These are phyloP conservation scores for Lactifluus pinguis DNA, from an alignment of 768 basidiomycete genomes.

Conservation along the genomic window DNA sequence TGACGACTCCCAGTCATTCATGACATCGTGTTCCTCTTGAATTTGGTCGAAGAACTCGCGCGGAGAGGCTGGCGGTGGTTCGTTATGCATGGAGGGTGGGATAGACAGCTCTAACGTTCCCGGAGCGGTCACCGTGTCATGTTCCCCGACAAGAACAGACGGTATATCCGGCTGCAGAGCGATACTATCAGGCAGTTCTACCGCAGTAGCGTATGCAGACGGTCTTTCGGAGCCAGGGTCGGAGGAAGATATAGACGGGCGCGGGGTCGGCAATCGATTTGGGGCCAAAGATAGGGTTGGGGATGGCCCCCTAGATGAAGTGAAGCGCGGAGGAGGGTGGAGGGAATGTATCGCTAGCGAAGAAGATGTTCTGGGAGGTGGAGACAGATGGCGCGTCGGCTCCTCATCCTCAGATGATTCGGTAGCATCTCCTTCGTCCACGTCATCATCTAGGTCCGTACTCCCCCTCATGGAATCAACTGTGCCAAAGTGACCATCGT, in stretches of 20 bases:
- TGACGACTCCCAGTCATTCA: constrained; percentile 64
- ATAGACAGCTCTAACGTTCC: constrained; percentile 36
- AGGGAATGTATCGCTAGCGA: constrained; percentile 16
- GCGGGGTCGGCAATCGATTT: neutral
- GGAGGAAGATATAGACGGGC: constrained; percentile 13
- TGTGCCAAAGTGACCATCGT: constrained; percentile 40
- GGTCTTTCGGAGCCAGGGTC: constrained; percentile 17
- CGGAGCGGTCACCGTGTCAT: constrained; percentile 2
- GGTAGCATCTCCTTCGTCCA: neutral
- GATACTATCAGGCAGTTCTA: neutral
- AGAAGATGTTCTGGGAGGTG: constrained; percentile 19
- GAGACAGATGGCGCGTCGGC: constrained; percentile 15
- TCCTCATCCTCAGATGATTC: neutral
- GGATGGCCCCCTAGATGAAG: neutral
- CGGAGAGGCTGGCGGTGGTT: constrained; percentile 55
- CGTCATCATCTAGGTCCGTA: constrained; percentile 17
- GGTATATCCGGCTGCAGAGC: neutral
- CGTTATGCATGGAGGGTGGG: constrained; percentile 44
- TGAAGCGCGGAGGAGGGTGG: constrained; percentile 16
- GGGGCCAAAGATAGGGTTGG: neutral
- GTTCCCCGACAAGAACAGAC: neutral
- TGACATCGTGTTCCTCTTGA: constrained; percentile 57
- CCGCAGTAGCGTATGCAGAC: constrained; percentile 17
- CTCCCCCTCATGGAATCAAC: constrained; percentile 18
- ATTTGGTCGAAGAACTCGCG: constrained; percentile 71